Evolutionary conservation across 169 alveolate species (phyloP), one percentile per base, ranked within the genome.

Genomic region (Plasmodium cynomolgi): DNA sequence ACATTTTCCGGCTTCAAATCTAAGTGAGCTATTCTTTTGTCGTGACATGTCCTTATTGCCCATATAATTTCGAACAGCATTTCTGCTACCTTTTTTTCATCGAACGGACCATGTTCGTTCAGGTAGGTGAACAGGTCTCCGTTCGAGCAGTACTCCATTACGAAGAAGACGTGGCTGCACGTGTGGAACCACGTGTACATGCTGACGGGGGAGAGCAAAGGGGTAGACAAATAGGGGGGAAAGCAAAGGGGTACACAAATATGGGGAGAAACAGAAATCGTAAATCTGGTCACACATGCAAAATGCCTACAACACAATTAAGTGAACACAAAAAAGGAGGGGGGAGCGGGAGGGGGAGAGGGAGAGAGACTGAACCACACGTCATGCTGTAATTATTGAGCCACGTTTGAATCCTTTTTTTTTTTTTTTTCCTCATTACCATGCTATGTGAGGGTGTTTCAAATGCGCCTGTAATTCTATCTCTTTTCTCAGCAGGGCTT

Each of bases 401-500:
- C 9, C 31, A 68, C 6, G 2, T 68, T 20, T 68, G 77, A 17
- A 3, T n/a, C 17, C n/a, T 20, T 68, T 68, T 68, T 44, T 50
- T 50, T 41, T 26, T 54, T 20, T 26, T 8, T 56, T 6, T 6
- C 9, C 8, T 39, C 37, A 81, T 8, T 58, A 92, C 97, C 98
- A 96, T 91, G 97, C 96, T 81, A 97, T 97, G 84, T 97, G 97
- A 3, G 98, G 98, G 81, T 97, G 99, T 47, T 97, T 91, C 82
- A 97, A 95, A 86, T 97, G 99, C 74, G 98, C 96, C 84, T 97
- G 99, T 11, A 97, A 84, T 96, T 97, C 99, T 15, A 97, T 97
- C 93, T 97, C 99, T 50, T 97, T 96, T 91, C 97, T 95, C 62
- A 97, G 79, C 84, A 97, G 95, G 41, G 97, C 97, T 84, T 97